Conservation (phyloP, 2,329 filamentous ascomycete genomes). For the Botrytis fragariae region DNA sequence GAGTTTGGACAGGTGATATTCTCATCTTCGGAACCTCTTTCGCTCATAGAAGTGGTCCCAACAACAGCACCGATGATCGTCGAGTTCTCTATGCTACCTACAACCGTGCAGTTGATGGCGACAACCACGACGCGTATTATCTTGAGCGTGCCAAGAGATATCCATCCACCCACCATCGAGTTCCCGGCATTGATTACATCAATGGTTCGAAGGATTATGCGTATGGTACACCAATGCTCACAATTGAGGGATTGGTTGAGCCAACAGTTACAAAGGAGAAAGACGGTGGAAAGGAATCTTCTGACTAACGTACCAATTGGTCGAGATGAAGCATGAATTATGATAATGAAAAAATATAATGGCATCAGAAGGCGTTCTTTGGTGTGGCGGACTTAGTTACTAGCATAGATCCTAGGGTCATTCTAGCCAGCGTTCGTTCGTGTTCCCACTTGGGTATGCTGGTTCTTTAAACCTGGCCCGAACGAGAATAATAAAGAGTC, state of each 20-base stretch:
- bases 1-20: constrained; percentile 33
- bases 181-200: constrained; percentile 38
- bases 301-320: not conserved
- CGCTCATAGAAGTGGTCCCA: constrained; percentile 38
- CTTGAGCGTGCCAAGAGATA: constrained; percentile 42
- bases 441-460: not conserved
- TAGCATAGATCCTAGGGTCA: not conserved
- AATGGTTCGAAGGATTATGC: constrained; percentile 40
- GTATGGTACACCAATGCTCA: constrained; percentile 43
- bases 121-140: constrained; percentile 45
- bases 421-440: not conserved
- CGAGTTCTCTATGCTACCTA: constrained; percentile 46
- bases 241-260: constrained; percentile 30
- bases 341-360: not conserved
- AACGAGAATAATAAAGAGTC: not conserved
- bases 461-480: not conserved
- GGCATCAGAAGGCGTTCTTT: not conserved
- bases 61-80: constrained; percentile 38
- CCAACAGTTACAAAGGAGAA: not conserved
- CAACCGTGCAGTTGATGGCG: constrained; percentile 42
- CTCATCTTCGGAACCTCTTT: constrained; percentile 40
- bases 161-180: constrained; percentile 43
- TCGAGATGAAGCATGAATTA: not conserved
- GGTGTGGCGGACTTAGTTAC: not conserved
- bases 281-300: not conserved